phyloP scores from a whole-genome alignment of 352 stramenopile species.

The Phytophthora macrochlamydospora region DNA sequence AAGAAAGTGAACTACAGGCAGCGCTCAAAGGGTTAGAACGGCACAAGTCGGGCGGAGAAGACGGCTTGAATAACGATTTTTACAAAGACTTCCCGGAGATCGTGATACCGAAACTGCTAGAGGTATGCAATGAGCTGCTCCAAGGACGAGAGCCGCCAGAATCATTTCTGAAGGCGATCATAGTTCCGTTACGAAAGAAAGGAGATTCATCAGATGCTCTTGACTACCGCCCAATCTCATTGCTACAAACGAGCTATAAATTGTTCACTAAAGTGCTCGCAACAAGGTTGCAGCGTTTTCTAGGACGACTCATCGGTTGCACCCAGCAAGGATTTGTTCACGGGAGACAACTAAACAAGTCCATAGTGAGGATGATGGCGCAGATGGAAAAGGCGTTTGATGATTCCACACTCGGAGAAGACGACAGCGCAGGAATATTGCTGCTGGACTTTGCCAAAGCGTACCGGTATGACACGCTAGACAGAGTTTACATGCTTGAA shows the following conservation, averaged over 20 bases:
- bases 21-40: neutral
- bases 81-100: neutral
- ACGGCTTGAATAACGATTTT: conserved; percentile 6
- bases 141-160: neutral
- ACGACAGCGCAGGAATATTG: neutral
- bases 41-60: neutral
- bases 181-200: conserved; percentile 1
- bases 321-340: conserved; percentile 3
- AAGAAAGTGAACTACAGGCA: neutral
- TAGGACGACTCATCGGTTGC: neutral
- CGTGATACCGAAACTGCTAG: neutral
- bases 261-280: neutral
- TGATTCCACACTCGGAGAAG: neutral
- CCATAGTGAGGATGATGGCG: neutral
- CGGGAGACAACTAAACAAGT: neutral
- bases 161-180: neutral
- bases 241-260: conserved; percentile 3
- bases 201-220: neutral
- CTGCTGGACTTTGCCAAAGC: neutral
- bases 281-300: neutral
- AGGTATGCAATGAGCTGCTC: neutral
- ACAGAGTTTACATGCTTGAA: neutral
- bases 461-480: neutral
- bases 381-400: neutral
- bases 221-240: neutral